Percentiles rank a stretch among this genome's conserved stretches.
Conservation (phyloP, 768 basidiomycete species). For the Mycena rosella region DNA sequence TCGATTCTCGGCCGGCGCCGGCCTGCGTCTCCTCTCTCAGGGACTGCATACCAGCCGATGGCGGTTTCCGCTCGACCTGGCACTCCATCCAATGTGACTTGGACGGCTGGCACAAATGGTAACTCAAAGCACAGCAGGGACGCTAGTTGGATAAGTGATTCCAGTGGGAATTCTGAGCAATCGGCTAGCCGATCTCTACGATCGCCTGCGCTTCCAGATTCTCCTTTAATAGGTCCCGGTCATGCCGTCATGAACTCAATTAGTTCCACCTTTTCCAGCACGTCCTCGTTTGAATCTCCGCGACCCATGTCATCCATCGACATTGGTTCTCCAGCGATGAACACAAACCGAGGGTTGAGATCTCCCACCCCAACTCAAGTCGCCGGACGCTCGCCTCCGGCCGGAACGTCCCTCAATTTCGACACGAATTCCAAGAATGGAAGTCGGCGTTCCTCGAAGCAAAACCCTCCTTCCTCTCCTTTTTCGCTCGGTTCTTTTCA, state of each 20-base stretch:
- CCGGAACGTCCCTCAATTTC: constrained; percentile 61
- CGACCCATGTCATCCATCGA: constrained; percentile 65
- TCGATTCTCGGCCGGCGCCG: constrained; percentile 69
- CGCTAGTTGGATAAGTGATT: constrained; percentile 69
- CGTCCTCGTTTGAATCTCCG: constrained; percentile 47
- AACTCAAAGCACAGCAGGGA: constrained; percentile 61
- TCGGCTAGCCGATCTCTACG: constrained; percentile 62
- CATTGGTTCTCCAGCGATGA: constrained; percentile 58
- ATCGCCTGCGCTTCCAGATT: constrained; percentile 71
- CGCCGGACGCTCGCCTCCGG: constrained; percentile 64
- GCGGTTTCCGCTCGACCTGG: constrained; percentile 71
- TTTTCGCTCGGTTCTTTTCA: constrained; percentile 65
- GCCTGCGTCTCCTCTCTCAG: constrained; percentile 80
- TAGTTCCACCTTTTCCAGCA: constrained; percentile 44
- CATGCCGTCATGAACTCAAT: constrained; percentile 47
- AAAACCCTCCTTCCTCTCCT: constrained; percentile 63
- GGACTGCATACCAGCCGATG: constrained; percentile 71
- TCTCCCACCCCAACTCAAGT: constrained; percentile 79
- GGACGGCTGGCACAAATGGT: constrained; percentile 60
- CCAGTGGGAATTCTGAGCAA: constrained; percentile 42
- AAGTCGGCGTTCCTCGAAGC: constrained; percentile 67
- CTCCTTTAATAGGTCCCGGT: constrained; percentile 61
- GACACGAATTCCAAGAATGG: constrained; percentile 55
- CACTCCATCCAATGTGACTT: constrained; percentile 82
- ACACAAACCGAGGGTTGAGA: constrained; percentile 57